Base-by-base conservation (phyloP, 2,329 filamentous ascomycete genomes). In the Sarocladium strictum region DNA sequence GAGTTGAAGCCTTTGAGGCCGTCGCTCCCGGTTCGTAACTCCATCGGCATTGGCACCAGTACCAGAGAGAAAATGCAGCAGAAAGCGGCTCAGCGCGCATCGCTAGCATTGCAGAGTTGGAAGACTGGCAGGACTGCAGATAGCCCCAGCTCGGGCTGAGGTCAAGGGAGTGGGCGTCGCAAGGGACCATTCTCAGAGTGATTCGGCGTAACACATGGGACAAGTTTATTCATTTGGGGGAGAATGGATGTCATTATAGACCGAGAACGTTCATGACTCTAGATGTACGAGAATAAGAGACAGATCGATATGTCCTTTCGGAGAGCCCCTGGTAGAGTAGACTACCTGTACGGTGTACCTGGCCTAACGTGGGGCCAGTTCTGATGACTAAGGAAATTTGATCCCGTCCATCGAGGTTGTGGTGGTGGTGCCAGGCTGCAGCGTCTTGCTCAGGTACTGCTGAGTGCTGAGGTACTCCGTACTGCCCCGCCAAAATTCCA, bases 401-500 rank as follows among this genome's bases (percentile, higher is more conserved):
- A n/a, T n/a, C n/a, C 5, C 3, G 40, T 6, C 17, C 17, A 9
- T 43, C n/a, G 35, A 3, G 6, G 10, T n/a, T 4, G 23, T 47
- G 24, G 43, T 47, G 43, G 43, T n/a, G 43, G 43, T 19, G 23
- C n/a, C 43, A 51, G 47, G 27, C 47, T 51, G 24, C 47, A 35
- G 11, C n/a, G 29, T 6, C 27, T 24, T 33, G 47, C 47, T 35
- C 47, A 51, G 47, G 47, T 35, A 51, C 47, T 33, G 27, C 27
- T 33, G n/a, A n/a, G n/a, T n/a, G n/a, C 47, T 21, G 12, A 33
- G 26, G 27, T 35, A 40, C 9, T 53, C 33, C 64, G 27, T 35
- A 40, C 9, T 53, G 50, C 64, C 64, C 65, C 65, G 65, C 65
- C 65, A 66, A 67, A 67, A 64, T 62, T 59, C 62, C 58, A 61